Evolutionary conservation across 148 eudicot genomes (phyloP).

Genomic region (Rheum nobile): DNA sequence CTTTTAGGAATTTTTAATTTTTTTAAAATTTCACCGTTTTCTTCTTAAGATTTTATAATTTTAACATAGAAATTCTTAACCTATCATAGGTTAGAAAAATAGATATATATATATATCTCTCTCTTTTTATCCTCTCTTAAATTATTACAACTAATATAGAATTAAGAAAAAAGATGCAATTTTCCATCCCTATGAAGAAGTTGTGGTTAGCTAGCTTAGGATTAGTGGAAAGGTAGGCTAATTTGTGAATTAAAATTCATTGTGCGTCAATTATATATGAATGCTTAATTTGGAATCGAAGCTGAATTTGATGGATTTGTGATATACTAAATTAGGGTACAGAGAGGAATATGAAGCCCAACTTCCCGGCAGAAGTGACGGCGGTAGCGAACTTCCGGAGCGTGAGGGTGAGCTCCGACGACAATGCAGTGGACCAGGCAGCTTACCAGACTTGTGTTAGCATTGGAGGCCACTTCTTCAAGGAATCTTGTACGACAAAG

Average conservation of each 20-base stretch:
- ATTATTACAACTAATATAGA: too few relatives aligned
- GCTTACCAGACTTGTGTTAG: conserved; percentile 45
- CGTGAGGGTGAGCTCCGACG: conserved; percentile 33
- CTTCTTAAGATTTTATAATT: too few relatives aligned
- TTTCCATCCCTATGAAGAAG: too few relatives aligned
- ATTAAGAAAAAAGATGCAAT: too few relatives aligned
- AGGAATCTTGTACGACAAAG: conserved; percentile 48
- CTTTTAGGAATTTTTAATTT: too few relatives aligned
- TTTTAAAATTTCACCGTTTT: too few relatives aligned
- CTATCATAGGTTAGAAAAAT: too few relatives aligned
- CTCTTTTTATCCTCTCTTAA: too few relatives aligned
- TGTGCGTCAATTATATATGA: background rate
- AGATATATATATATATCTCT: too few relatives aligned
- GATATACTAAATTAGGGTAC: conserved; percentile 13
- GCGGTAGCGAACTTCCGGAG: conserved; percentile 30
- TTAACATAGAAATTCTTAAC: too few relatives aligned
- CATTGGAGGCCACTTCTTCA: conserved; percentile 44
- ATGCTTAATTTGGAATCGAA: background rate
- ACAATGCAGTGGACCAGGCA: conserved; percentile 33
- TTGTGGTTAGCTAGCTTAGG: too few relatives aligned
- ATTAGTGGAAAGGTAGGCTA: too few relatives aligned
- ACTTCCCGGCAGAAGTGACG: conserved; percentile 34
- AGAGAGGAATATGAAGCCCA: conserved; percentile 5
- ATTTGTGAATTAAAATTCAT: background rate
- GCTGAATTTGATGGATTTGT: background rate